Evolutionary conservation across 306 rosid species (phyloP), one percentile per base, ranked within the genome.

Genomic region (Pachyrhizus erosus): DNA sequence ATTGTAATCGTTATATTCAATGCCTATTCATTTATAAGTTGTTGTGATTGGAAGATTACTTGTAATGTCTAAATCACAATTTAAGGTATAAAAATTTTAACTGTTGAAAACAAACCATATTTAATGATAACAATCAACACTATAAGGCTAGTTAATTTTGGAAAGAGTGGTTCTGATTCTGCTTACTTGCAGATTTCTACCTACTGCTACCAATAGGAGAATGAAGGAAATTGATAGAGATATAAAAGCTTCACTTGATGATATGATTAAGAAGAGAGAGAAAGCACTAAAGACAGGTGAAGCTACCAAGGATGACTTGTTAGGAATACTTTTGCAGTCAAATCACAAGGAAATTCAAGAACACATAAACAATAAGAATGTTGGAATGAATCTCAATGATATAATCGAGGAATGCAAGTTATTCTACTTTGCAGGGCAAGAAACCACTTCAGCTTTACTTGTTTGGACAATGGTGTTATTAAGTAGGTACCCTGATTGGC

Each of bases 341-440:
- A 57, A 57, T 23, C 64, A 57, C 31, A 57, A 57, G 64, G 64
- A 57, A 23, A 57, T 21, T 9, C 64, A 57, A 57, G 64, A 57
- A 57, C 31, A 23, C 0, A 7, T 6, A 57, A 57, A 21, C 64
- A 57, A 57, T 10, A 57, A 21, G 31, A 57, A 57, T 57, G 64
- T 23, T 57, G 64, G 64, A 57, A 57, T 57, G 31, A 57, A 3
- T 10, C 64, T 57, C 15, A 1, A 57, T 57, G 64, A 57, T 57
- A 17, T 57, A 57, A 57, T 57, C 17, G 64, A 11, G 29, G 64
- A 57, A 57, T 57, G 64, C 64, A 57, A 57, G 64, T 57, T 57
- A 57, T 57, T 57, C 31, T 57, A 57, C 64, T 57, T 57, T 57
- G 64, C 64, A 57, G 64, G 64, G 64, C 64, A 57, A 21, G 64